Evolutionary conservation across 208 protist species (phyloP).

Genomic region (Trichomonas tenax): DNA sequence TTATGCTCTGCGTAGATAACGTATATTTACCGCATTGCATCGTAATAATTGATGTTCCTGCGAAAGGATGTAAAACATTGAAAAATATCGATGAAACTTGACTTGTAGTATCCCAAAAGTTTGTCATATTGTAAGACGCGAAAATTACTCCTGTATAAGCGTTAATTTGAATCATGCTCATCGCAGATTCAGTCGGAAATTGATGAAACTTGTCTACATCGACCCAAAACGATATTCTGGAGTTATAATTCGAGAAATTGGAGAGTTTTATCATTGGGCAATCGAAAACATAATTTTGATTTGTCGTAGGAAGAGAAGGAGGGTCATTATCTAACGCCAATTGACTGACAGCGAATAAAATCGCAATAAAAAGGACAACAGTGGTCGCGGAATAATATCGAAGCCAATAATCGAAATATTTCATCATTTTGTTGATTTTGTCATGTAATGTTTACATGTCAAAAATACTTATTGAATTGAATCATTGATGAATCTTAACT

Average conservation of each 20-base stretch:
- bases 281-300: not conserved
- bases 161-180: not conserved
- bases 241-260: not conserved
- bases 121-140: not conserved
- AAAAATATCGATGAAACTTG: not conserved
- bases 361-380: too few species aligned
- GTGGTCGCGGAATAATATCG: too few species aligned
- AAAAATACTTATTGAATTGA: too few species aligned
- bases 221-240: not conserved
- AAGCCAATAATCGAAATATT: too few species aligned
- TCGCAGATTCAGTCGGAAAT: not conserved
- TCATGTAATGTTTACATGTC: too few species aligned
- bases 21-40: not conserved
- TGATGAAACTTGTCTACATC: not conserved
- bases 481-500: too few species aligned
- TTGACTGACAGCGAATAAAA: too few species aligned
- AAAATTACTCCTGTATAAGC: not conserved
- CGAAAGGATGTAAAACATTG: not conserved
- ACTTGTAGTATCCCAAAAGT: not conserved
- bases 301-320: not conserved
- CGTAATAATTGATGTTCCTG: not conserved
- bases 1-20: not conserved
- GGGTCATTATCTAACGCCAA: not conserved
- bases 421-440: too few species aligned
- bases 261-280: not conserved